These are phyloP conservation scores for Aspergillus saccharolyticus DNA, from an alignment of 495 filamentous ascomycete genomes.

Conservation along the genomic window DNA sequence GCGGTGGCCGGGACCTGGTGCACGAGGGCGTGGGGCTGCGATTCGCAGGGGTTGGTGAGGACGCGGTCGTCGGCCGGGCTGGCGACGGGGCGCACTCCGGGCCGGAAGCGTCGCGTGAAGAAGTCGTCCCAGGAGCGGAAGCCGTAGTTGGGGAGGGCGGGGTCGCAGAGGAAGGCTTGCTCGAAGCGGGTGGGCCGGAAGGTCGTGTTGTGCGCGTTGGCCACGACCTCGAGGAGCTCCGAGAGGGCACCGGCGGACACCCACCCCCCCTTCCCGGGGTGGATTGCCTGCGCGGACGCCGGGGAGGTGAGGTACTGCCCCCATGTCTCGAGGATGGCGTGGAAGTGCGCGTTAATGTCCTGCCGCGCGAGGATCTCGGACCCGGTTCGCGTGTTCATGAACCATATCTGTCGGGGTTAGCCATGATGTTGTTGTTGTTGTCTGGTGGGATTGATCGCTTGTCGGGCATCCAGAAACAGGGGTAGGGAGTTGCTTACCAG, in stretches of 20 bases:
- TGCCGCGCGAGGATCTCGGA: neutral
- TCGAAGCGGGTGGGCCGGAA: neutral
- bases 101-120: slow-evolving; percentile 57
- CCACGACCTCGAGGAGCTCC: neutral
- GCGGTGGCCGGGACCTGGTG: slow-evolving; percentile 49
- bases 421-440: neutral
- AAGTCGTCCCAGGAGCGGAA: slow-evolving; percentile 67
- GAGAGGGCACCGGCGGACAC: neutral
- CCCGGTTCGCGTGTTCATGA: neutral
- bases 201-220: neutral
- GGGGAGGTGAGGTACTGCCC: neutral
- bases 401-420: neutral
- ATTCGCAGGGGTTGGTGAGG: neutral
- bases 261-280: neutral
- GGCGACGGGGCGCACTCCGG: slow-evolving; percentile 51
- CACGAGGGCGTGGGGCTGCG: neutral
- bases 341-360: neutral
- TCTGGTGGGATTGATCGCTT: too few species aligned
- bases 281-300: neutral
- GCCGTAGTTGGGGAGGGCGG: slow-evolving; percentile 26
- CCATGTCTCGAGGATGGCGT: neutral
- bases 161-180: neutral
- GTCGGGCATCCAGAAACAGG: too few species aligned
- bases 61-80: slow-evolving; percentile 27
- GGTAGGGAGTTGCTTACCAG: neutral